Evolutionary conservation across 73 alveolate species (phyloP), one percentile per base, ranked within the genome.

Genomic region (Durusdinium trenchii): DNA sequence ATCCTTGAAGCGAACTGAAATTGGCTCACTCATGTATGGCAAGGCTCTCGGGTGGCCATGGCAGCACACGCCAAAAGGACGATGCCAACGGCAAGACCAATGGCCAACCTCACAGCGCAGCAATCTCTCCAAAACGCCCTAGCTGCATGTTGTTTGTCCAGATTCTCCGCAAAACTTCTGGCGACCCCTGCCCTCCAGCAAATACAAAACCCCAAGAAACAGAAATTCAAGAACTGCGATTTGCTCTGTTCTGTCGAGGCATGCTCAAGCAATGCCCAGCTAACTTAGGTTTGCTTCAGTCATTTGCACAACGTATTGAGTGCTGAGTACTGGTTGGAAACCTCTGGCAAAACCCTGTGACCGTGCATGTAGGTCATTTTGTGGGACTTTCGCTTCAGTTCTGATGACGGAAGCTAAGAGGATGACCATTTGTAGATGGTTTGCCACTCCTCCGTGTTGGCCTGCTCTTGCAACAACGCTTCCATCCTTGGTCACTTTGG

Each of bases 61-160:
- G 96, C 96, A 20, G 96, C 96, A 75, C 96, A 90, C 14, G 79
- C 84, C 40, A 90, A 71, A 43, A 90, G 18, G 7, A 69, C 71
- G 47, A 90, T 90, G n/a, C 86, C 64, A 23, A 90, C 40, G 45
- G 83, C 75, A 9, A 90, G 86, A 40, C 96, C 86, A 16, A 90
- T 67, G 40, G 96, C 96, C 6, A 69, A 90, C 96, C 96, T 90
- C 48, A 48, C n/a, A n/a, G n/a, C n/a, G n/a, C n/a, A n/a, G n/a
- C n/a, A n/a, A n/a, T n/a, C n/a, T n/a, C n/a, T n/a, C n/a, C n/a
- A n/a, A n/a, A n/a, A n/a, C n/a, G n/a, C n/a, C n/a, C n/a, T n/a
- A n/a, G n/a, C n/a, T n/a, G n/a, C n/a, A n/a, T n/a, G n/a, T n/a
- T n/a, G n/a, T n/a, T n/a, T n/a, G n/a, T n/a, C n/a, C n/a, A n/a